Conservation (phyloP, 2,329 filamentous ascomycete genomes). For the Hypomyces rosellus region DNA sequence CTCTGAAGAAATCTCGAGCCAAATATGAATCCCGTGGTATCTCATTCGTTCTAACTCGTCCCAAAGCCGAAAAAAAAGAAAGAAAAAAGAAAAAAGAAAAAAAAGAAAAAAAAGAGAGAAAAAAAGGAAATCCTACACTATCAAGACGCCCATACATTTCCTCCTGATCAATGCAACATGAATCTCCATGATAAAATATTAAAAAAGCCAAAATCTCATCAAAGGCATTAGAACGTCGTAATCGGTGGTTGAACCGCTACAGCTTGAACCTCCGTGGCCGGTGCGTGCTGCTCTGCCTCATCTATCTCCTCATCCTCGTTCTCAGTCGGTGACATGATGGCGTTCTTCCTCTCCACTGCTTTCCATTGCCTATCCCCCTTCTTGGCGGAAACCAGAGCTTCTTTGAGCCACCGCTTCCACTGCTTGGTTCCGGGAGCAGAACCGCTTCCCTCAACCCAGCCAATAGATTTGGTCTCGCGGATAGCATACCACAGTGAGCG, state of each 20-base stretch:
- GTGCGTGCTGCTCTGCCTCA: constrained; percentile 24
- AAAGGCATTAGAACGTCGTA: constrained; percentile 4
- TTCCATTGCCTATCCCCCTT: constrained; percentile 32
- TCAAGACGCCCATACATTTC: too few species aligned
- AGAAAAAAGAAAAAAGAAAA: too few species aligned
- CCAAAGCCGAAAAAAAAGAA: too few species aligned
- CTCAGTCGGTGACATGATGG: constrained; percentile 34
- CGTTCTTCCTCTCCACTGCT: constrained; percentile 43
- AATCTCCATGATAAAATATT: neutral
- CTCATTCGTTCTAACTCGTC: too few species aligned
- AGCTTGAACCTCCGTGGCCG: constrained; percentile 21
- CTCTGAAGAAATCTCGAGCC: too few species aligned
- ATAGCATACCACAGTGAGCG: constrained; percentile 55
- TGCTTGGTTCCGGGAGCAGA: constrained; percentile 45
- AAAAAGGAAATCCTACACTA: too few species aligned
- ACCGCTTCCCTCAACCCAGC: constrained; percentile 47
- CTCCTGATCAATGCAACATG: too few species aligned
- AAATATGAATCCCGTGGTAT: too few species aligned
- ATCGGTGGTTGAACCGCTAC: neutral
- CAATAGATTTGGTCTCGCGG: constrained; percentile 43
- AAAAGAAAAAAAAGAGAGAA: too few species aligned
- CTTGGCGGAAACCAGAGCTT: constrained; percentile 38
- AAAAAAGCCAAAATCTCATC: constrained; percentile 19
- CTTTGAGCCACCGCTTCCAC: constrained; percentile 49
- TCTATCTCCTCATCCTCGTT: constrained; percentile 17